Base-by-base conservation (phyloP, 345 rosid species). In the Salix exigua region DNA sequence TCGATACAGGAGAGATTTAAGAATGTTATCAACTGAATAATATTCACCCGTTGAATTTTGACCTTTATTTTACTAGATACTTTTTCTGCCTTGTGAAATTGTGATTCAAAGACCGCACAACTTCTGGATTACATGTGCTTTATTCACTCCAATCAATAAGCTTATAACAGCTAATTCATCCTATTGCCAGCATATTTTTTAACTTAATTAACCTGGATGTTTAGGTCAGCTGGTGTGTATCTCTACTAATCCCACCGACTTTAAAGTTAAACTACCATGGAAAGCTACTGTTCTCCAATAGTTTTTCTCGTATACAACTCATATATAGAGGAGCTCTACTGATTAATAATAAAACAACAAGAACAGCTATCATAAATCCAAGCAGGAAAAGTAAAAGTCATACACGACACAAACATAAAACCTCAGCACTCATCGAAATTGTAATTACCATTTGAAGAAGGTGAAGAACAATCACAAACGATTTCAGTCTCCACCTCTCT, bases 401-500 rank as follows among this genome's bases (percentile, higher is more conserved):
- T 23, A 80, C 73, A 80, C 12, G 55, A 58, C 51, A 66, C 64
- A 58, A 61, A 66, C 64, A 33, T 44, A 48, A 19, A 55, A 7
- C 61, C 26, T 25, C 61, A 13, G 17, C 4, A 8, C 61, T n/a
- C 26, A n/a, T 55, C 26, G 61, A 55, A 9, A 55, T 55, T 0
- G 42, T 67, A 78, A 33, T 69, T 76, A 40, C 50, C 75, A 18
- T 67, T 77, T 0, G 90, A 83, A 62, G 75, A 72, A 50, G 94
- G 86, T 9, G 92, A 90, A 66, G 92, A 82, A 77, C 86, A 82
- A 78, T 90, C 91, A 42, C 89, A 81, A 4, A 82, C 90, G 40
- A 88, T 86, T 85, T 90, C 92, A 33, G 91, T 88, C 70, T 88
- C 86, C 33, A 91, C 86, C 46, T 82, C 81, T 42, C 84, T 82